These are phyloP conservation scores for Calocybe indica DNA, from an alignment of 768 basidiomycete genomes.

Conservation along the genomic window DNA sequence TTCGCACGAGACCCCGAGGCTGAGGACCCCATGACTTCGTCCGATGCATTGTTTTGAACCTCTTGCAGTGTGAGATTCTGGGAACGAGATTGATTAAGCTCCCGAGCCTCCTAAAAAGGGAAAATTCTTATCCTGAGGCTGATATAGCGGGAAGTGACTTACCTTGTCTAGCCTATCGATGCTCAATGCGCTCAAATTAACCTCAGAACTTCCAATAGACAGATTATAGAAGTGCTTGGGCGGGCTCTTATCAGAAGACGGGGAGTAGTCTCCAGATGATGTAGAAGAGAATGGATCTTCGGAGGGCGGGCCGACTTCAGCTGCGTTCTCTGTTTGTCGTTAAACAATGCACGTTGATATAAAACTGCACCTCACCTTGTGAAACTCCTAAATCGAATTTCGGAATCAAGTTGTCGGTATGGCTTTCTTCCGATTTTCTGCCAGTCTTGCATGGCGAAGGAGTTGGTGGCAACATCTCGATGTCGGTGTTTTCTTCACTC, in stretches of 20 bases:
- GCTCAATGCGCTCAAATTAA: not conserved
- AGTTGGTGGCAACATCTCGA: conserved; percentile 25
- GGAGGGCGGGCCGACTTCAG: conserved; percentile 1
- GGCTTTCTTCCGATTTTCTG: conserved; percentile 4
- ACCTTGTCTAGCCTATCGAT: not conserved
- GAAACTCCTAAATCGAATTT: conserved; percentile 17
- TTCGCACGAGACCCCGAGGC: too few species aligned
- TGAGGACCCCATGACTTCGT: too few species aligned
- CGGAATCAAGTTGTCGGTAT: conserved; percentile 25
- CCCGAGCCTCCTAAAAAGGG: not conserved
- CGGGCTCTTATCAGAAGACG: conserved; percentile 1
- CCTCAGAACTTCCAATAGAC: conserved; percentile 9
- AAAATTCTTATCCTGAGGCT: too few species aligned
- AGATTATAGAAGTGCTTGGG: conserved; percentile 20
- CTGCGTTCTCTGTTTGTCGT: too few species aligned
- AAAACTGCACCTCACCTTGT: conserved; percentile 11
- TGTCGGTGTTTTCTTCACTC: conserved; percentile 21
- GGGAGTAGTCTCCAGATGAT: too few species aligned
- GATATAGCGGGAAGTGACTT: not conserved
- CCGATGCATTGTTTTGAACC: too few species aligned
- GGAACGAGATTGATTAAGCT: too few species aligned
- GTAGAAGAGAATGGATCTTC: conserved; percentile 3
- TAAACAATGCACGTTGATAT: too few species aligned
- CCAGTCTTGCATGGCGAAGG: conserved; percentile 30
- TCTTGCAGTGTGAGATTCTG: too few species aligned